Evolutionary conservation across 768 basidiomycete species (phyloP).

Genomic region (Clitopilus hobsonii): DNA sequence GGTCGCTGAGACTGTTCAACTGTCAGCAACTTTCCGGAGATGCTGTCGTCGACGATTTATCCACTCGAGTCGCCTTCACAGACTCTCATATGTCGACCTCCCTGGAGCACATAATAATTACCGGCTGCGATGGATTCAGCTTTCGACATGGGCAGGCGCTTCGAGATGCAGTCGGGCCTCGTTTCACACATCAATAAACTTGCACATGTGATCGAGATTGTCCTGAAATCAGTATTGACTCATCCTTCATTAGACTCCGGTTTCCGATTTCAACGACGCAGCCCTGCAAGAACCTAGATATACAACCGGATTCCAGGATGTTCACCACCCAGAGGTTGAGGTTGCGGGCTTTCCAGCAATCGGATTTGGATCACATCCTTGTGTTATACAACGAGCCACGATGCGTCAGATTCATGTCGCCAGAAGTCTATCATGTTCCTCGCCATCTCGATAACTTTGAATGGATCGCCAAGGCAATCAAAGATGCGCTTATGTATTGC

Average conservation of each 20-base stretch:
- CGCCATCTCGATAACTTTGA: conserved; percentile 4
- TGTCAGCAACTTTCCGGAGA: conserved; percentile 62
- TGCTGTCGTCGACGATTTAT: conserved; percentile 49
- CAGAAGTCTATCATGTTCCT: conserved; percentile 8
- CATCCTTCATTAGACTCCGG: conserved; percentile 4
- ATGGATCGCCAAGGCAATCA: conserved; percentile 3
- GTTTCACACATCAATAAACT: conserved; percentile 11
- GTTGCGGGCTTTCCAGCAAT: conserved; percentile 25
- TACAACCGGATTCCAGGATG: no score
- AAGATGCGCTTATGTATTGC: conserved; percentile 11
- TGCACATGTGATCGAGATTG: background rate
- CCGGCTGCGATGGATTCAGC: conserved; percentile 33
- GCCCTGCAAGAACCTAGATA: no score
- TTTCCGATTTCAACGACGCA: background rate
- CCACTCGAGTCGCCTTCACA: conserved; percentile 39
- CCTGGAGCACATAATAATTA: conserved; percentile 29
- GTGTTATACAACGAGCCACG: conserved; percentile 23
- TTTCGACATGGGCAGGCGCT: conserved; percentile 24
- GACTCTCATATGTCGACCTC: conserved; percentile 24
- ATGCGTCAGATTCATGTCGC: conserved; percentile 13
- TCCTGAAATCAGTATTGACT: background rate
- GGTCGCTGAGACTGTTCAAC: conserved; percentile 47
- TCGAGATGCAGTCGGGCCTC: conserved; percentile 19
- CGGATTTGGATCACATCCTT: conserved; percentile 24
- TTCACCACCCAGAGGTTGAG: conserved; percentile 26